These are phyloP conservation scores for Fragaria vesca DNA, from an alignment of 306 rosid species.

Conservation along the genomic window DNA sequence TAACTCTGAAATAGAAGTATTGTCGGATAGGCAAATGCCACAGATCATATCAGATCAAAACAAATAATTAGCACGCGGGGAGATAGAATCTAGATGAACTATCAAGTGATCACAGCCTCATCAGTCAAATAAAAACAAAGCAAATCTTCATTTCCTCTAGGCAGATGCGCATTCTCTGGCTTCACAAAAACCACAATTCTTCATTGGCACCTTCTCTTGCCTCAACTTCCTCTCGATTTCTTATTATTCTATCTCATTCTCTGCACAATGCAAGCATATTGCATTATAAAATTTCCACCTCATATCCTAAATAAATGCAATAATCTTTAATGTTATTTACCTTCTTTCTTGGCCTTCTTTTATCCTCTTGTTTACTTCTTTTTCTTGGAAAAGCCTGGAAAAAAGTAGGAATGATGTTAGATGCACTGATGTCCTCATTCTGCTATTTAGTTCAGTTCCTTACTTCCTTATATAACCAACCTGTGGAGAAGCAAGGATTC, in stretches of 20 bases:
- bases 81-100: not conserved
- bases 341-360: constrained; percentile 44
- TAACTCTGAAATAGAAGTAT: no score
- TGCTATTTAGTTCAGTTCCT: not conserved
- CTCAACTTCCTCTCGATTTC: constrained; percentile 28
- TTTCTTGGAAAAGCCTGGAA: constrained; percentile 45
- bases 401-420: not conserved
- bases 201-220: constrained; percentile 49
- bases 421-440: constrained; percentile 4
- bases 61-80: not conserved
- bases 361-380: constrained; percentile 27
- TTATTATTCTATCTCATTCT: constrained; percentile 22
- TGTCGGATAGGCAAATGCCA: not conserved
- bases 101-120: not conserved
- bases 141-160: constrained; percentile 1
- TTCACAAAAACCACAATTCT: constrained; percentile 14
- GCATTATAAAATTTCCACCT: constrained; percentile 7
- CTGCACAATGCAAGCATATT: constrained; percentile 40
- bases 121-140: constrained; percentile 6
- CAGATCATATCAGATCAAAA: not conserved
- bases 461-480: constrained; percentile 32
- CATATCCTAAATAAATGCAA: not conserved
- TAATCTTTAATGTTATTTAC: constrained; percentile 33
- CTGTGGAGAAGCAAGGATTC: constrained; percentile 39
- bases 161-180: not conserved